Evolutionary conservation across 768 basidiomycete genomes (phyloP), one percentile per base, ranked within the genome.

Genomic region (Lentinula edodes): DNA sequence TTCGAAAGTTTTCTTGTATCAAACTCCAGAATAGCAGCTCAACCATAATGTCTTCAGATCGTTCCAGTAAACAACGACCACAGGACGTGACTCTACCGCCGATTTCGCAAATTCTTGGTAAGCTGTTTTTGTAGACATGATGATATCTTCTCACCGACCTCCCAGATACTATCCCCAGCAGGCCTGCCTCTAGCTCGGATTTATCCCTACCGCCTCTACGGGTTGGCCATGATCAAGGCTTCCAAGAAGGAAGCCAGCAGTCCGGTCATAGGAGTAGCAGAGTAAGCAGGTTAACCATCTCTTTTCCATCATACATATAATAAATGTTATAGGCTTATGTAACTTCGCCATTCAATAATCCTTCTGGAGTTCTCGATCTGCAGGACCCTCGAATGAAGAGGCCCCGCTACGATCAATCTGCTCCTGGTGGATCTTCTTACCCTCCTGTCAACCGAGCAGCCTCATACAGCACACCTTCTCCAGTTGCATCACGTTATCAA

Each of bases 41-140:
- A 56, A 6, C 38, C 4, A n/a, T 15, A 45, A 56, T 56, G 55
- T 43, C 55, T 43, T 59, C 58, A 7, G 46, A 45, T 35, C 58
- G 58, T 35, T 48, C 58, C 36, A 45, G 52, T 9, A 60, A 52
- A 43, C 35, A 60, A 18, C 58, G 48, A n/a, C 58, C 52, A 23
- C 57, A 61, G 50, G 52, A 62, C 43, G 58, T 62, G 15, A 60
- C 58, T 52, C 60, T 65, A 36, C 64, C 64, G 15, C 64, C 64
- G 18, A 65, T 65, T 36, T 65, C 64, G 18, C 62, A 65, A 34
- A 63, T 65, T 12, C 61, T 65, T 38, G 53, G 64, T 65, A 58
- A 34, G 62, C 48, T 9, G 28, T 53, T 56, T 9, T 23, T 28
- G 38, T 34, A 38, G 46, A 13, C 38, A 51, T 13, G 46, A 15